Conservation (phyloP, 805 yeast genomes). For the Candida caryicola region DNA sequence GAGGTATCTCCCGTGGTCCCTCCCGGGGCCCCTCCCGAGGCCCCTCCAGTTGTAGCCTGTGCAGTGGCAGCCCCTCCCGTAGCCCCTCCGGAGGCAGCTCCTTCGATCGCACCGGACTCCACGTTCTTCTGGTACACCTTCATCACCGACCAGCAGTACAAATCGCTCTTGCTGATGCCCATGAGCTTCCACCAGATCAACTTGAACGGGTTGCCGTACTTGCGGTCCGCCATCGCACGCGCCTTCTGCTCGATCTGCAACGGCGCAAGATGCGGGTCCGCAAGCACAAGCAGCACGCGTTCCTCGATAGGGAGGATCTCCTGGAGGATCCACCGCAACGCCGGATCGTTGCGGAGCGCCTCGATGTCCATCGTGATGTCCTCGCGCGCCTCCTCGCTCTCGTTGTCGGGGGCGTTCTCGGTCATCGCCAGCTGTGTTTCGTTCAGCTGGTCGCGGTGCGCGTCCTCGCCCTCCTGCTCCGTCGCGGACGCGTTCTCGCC, state of each 20-base stretch:
- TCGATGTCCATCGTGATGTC: slow-evolving; percentile 25
- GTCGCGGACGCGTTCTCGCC: slow-evolving; percentile 4
- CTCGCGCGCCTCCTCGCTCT: slow-evolving; percentile 13
- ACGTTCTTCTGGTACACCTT: slow-evolving; percentile 18
- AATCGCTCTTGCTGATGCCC: slow-evolving; percentile 50
- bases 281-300: slow-evolving; percentile 40
- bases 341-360: slow-evolving; percentile 35
- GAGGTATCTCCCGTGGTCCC: neutral
- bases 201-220: slow-evolving; percentile 28
- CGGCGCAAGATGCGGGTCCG: slow-evolving; percentile 29
- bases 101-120: no score
- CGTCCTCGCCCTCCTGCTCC: neutral
- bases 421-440: neutral
- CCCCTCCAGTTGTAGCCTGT: neutral
- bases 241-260: slow-evolving; percentile 47
- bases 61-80: neutral
- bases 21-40: neutral
- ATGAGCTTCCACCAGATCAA: slow-evolving; percentile 51
- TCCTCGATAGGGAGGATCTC: slow-evolving; percentile 42
- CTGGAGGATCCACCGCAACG: slow-evolving; percentile 34
- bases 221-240: slow-evolving; percentile 32
- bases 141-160: slow-evolving; percentile 53
- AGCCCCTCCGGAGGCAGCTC: neutral
- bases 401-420: slow-evolving; percentile 4
- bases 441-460: neutral